These are phyloP conservation scores for Macrotyloma uniflorum DNA, from an alignment of 306 rosid genomes.

Conservation along the genomic window DNA sequence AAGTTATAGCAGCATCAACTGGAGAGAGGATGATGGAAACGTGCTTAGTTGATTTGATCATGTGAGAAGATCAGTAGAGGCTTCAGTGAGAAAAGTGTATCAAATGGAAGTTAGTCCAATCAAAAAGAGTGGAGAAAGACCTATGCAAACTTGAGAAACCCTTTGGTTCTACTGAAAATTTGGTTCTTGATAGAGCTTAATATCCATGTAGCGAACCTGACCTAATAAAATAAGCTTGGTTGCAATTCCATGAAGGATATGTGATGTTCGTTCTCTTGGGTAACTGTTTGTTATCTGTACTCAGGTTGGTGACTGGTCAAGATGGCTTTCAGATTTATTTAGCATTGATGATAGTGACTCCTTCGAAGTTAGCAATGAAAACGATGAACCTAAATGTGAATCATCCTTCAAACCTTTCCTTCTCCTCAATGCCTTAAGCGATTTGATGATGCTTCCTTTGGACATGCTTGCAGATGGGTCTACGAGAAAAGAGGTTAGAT, in stretches of 20 bases:
- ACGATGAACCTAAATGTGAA: slow-evolving; percentile 42
- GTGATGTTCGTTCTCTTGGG: slow-evolving; percentile 23
- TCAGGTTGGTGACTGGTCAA: slow-evolving; percentile 93
- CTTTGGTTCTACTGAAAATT: background rate
- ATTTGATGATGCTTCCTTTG: slow-evolving; percentile 87
- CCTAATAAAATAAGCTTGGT: slow-evolving; percentile 1
- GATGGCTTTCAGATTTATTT: slow-evolving; percentile 84
- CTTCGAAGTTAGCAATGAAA: slow-evolving; percentile 49
- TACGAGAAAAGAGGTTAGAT: slow-evolving; percentile 69
- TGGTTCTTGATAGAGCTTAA: background rate
- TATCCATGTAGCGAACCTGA: background rate
- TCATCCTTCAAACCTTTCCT: slow-evolving; percentile 74
- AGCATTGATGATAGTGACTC: slow-evolving; percentile 73
- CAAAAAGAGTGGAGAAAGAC: background rate
- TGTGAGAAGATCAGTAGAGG: background rate
- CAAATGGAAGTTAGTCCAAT: background rate
- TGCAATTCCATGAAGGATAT: slow-evolving; percentile 33
- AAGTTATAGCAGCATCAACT: background rate
- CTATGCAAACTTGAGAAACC: background rate
- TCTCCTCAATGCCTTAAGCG: slow-evolving; percentile 81
- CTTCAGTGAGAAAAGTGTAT: background rate
- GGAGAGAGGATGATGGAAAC: slow-evolving; percentile 1
- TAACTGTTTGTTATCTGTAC: slow-evolving; percentile 34
- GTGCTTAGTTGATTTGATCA: background rate
- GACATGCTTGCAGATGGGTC: slow-evolving; percentile 77